Conservation (phyloP, 129 eudicot species). For the Chrysanthemum seticuspe region DNA sequence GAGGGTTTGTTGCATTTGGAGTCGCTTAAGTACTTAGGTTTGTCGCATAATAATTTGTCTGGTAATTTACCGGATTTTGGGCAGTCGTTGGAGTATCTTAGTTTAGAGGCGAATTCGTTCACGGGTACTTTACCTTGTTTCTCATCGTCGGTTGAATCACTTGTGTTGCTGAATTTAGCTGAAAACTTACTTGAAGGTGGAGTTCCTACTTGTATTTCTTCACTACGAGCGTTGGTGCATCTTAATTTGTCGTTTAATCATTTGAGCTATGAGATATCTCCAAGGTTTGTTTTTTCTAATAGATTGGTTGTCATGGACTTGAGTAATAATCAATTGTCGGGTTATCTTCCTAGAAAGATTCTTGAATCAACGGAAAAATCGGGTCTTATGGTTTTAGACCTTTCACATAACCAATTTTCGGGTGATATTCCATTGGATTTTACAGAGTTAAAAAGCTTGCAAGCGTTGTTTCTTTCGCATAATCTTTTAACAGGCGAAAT, state of each 20-base stretch:
- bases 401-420: constrained; percentile 77
- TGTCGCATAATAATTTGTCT: constrained; percentile 60
- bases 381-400: constrained; percentile 66
- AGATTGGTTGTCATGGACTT: constrained; percentile 68
- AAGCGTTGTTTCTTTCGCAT: constrained; percentile 80
- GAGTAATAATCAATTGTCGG: constrained; percentile 72
- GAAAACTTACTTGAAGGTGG: constrained; percentile 82
- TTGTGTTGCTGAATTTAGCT: constrained; percentile 61
- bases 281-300: constrained; percentile 72
- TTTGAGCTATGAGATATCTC: constrained; percentile 71
- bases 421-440: constrained; percentile 66
- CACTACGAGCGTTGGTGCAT: constrained; percentile 51
- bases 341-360: constrained; percentile 59
- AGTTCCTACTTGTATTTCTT: constrained; percentile 78
- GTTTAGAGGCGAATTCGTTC: constrained; percentile 61
- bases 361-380: constrained; percentile 65
- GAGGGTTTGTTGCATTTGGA: constrained; percentile 48
- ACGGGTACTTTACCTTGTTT: constrained; percentile 88
- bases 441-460: constrained; percentile 83
- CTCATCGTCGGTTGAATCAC: constrained; percentile 48
- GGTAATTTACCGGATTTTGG: constrained; percentile 64
- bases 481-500: constrained; percentile 80
- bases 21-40: constrained; percentile 64
- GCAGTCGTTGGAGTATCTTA: constrained; percentile 64
- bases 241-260: constrained; percentile 77